Evolutionary conservation across 2,329 filamentous ascomycete genomes (phyloP).

Genomic region (Trichophyton benhamiae): DNA sequence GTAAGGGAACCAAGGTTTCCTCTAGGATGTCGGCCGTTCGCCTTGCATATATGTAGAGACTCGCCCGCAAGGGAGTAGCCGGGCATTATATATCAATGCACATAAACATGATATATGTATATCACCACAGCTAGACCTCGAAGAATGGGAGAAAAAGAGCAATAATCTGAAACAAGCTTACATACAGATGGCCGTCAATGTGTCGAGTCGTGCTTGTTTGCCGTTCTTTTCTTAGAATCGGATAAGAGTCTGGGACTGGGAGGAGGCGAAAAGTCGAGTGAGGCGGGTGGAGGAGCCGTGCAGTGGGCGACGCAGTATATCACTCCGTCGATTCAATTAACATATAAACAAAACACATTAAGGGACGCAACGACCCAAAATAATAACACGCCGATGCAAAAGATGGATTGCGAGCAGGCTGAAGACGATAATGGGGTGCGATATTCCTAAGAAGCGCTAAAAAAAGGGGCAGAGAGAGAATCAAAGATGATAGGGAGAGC

Average conservation of each 20-base stretch:
- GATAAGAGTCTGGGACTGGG: background rate
- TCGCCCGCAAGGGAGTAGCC: background rate
- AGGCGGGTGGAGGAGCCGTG: background rate
- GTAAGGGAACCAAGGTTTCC: slow-evolving; percentile 1
- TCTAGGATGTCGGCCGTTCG: background rate
- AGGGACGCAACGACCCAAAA: background rate
- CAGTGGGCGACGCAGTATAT: background rate
- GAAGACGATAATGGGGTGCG: background rate
- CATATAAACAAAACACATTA: background rate
- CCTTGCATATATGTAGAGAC: background rate
- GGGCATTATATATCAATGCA: background rate
- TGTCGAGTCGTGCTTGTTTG: background rate
- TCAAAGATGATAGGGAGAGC: background rate
- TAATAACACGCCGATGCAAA: background rate
- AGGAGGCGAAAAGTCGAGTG: background rate
- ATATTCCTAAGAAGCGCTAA: background rate
- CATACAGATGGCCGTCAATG: background rate
- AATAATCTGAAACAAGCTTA: slow-evolving; percentile 1
- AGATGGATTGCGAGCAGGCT: background rate
- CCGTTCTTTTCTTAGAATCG: background rate
- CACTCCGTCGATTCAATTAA: background rate
- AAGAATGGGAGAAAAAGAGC: background rate
- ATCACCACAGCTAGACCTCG: background rate
- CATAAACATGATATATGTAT: background rate
- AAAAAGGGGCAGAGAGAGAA: background rate